A percentile compares a stretch with the other conserved stretches of the same genome.
These are phyloP conservation scores for Dothideomycetes sp. DNA, from an alignment of 2,329 filamentous ascomycete genomes.

Conservation along the genomic window DNA sequence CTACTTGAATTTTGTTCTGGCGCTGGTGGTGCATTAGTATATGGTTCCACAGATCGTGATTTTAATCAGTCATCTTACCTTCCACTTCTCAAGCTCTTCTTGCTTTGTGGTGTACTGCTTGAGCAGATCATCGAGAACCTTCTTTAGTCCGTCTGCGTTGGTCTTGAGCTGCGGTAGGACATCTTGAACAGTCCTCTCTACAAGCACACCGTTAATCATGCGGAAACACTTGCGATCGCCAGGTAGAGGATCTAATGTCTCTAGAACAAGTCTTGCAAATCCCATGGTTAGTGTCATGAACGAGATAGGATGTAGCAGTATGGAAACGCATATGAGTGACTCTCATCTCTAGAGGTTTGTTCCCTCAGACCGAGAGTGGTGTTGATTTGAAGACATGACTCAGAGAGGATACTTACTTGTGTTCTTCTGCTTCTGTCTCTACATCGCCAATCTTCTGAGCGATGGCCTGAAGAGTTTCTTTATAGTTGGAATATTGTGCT, in stretches of 20 bases:
- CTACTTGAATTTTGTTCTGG: constrained; percentile 81
- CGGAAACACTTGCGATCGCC: constrained; percentile 93
- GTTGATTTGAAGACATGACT: too few relatives aligned
- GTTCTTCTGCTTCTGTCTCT: constrained; percentile 93
- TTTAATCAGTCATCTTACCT: constrained; percentile 51
- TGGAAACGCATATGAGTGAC: too few relatives aligned
- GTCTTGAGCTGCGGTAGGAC: constrained; percentile 85
- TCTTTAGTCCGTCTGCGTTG: constrained; percentile 86
- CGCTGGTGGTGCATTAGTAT: constrained; percentile 1
- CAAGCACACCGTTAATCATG: constrained; percentile 93
- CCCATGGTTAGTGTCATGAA: too few relatives aligned
- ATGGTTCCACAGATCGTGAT: not conserved
- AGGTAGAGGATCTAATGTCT: constrained; percentile 76
- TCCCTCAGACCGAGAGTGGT: too few relatives aligned
- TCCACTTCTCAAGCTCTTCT: constrained; percentile 94
- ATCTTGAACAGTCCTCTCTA: constrained; percentile 88
- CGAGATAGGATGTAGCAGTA: too few relatives aligned
- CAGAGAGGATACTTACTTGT: constrained; percentile 63
- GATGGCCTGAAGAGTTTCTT: constrained; percentile 73
- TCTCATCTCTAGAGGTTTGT: too few relatives aligned
- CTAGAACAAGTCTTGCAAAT: constrained; percentile 69
- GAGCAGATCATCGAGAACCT: constrained; percentile 85
- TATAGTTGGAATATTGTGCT: constrained; percentile 67
- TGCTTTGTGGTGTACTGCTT: constrained; percentile 96
- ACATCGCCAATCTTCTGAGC: constrained; percentile 96